A percentile compares a stretch with the other conserved stretches of the same genome.
phyloP scores from a whole-genome alignment of 1,139 yeast genomes.

The Lodderomyces parapsilosis region DNA sequence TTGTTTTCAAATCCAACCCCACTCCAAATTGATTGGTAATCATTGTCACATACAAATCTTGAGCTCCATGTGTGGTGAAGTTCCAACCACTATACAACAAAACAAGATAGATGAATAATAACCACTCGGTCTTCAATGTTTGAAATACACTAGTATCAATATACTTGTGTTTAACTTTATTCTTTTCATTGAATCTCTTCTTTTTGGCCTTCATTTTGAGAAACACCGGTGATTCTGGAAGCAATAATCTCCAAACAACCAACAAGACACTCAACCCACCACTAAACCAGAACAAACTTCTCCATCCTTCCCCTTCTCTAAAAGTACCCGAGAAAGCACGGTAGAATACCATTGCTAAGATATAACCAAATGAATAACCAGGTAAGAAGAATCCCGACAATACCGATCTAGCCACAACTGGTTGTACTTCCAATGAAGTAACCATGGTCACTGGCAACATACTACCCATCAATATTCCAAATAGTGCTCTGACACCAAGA shows the following conservation, averaged over 20 bases:
- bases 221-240: constrained; percentile 34
- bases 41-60: constrained; percentile 52
- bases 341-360: constrained; percentile 35
- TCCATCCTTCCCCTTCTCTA: constrained; percentile 57
- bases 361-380: constrained; percentile 40
- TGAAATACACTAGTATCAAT: constrained; percentile 18
- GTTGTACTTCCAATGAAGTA: constrained; percentile 37
- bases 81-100: constrained; percentile 50
- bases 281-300: constrained; percentile 78
- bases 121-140: constrained; percentile 40
- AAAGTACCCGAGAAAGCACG: constrained; percentile 59
- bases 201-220: constrained; percentile 19
- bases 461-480: constrained; percentile 43
- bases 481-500: constrained; percentile 53
- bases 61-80: constrained; percentile 56
- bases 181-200: constrained; percentile 13
- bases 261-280: constrained; percentile 51
- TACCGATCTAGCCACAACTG: constrained; percentile 33
- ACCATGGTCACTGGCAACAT: constrained; percentile 32
- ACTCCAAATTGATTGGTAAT: constrained; percentile 39
- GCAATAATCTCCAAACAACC: constrained; percentile 30
- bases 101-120: constrained; percentile 43
- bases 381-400: constrained; percentile 39
- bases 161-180: constrained; percentile 3
- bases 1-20: constrained; percentile 36